Evolutionary conservation across 176 grass and related monocot genomes (phyloP), one percentile per base, ranked within the genome.

Genomic region (Musa itinerans): DNA sequence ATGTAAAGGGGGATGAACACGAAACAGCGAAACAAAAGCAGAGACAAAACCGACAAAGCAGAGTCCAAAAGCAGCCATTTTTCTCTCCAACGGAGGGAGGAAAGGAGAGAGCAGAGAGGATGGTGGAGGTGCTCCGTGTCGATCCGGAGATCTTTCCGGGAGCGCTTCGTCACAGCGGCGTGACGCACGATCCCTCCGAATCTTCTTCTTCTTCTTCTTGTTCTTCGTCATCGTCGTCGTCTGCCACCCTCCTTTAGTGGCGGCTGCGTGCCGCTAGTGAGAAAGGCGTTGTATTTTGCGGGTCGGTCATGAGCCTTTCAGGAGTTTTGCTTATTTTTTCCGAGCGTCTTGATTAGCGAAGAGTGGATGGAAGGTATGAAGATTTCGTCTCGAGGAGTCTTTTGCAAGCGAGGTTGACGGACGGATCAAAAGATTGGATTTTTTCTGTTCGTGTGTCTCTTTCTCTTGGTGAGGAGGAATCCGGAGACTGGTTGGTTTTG

Each of bases 361-460:
- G 48, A 50, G 34, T 70, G 68, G 34, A 4, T 16, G 11, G 68
- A 2, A 1, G 43, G 25, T 11, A 48, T 21, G 21, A 52, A 70
- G 68, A 70, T 52, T 20, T 51, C 17, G 19, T 48, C 48, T 50
- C 10, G 34, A 48, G n/a, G 68, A 9, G 68, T 70, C 25, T 52
- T 50, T 25, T 70, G 43, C 68, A 15, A 50, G 68, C 68, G 68
- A 70, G 68, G 2, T 34, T 10, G 34, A 9, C 43, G 51, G 9
- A 52, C 9, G 68, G 68, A 70, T 70, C 68, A 6, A 70, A 70
- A 70, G 43, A 70, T 50, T 70, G 68, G 48, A 70, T 51, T 43
- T 20, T 51, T 70, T 50, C 20, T 50, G 43, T 22, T 50, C 25
- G 34, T 50, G 43, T 70, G 19, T 50, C 34, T 70, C 16, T 70